Evolutionary conservation across 345 rosid species (phyloP).

Genomic region (Trapa bicornis): DNA sequence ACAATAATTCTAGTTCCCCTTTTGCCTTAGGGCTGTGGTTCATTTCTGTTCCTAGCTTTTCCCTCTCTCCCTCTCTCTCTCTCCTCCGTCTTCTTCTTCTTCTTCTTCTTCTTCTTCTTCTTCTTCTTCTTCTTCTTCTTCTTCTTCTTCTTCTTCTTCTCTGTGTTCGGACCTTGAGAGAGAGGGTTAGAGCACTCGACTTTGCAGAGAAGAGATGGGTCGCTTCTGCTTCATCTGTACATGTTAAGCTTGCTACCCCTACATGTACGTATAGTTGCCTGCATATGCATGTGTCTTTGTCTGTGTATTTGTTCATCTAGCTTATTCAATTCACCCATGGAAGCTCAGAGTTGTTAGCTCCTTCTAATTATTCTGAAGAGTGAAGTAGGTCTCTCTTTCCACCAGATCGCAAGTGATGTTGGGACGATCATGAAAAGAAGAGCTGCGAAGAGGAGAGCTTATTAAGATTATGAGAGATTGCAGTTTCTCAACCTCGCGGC

Average conservation of each 20-base stretch:
- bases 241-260: background rate
- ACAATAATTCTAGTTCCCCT: background rate
- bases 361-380: too few relatives aligned
- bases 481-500: background rate
- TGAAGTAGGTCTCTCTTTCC: background rate
- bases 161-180: background rate
- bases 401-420: background rate
- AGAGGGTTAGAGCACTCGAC: constrained; percentile 1
- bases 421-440: background rate
- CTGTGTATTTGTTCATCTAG: too few relatives aligned
- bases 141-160: constrained; percentile 2
- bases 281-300: too few relatives aligned
- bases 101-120: constrained; percentile 1
- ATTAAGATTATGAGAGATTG: constrained; percentile 34
- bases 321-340: too few relatives aligned
- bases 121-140: constrained; percentile 11
- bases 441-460: background rate
- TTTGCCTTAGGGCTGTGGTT: constrained; percentile 38
- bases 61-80: constrained; percentile 10
- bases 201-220: background rate
- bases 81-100: constrained; percentile 7
- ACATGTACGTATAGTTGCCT: too few relatives aligned
- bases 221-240: too few relatives aligned
- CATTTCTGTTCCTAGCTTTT: constrained; percentile 22
- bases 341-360: too few relatives aligned